These are phyloP conservation scores for Collybia nuda DNA, from an alignment of 768 basidiomycete species.

Conservation along the genomic window DNA sequence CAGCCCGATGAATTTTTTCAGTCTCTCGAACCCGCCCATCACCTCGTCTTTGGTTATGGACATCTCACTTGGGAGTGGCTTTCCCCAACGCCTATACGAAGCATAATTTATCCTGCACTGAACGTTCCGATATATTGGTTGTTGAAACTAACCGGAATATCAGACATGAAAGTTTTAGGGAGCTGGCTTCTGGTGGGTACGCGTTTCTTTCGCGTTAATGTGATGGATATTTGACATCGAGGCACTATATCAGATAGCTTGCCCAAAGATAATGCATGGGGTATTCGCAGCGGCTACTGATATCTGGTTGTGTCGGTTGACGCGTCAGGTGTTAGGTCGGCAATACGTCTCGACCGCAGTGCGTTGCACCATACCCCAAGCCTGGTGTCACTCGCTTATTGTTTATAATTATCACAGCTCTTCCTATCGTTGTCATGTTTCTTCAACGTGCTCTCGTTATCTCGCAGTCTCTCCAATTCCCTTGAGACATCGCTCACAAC, in stretches of 20 bases:
- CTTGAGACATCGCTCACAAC: conserved; percentile 86
- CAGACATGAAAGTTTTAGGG: conserved; percentile 34
- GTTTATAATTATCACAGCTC: conserved; percentile 41
- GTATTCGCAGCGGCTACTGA: conserved; percentile 79
- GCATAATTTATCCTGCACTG: conserved; percentile 77
- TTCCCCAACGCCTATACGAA: conserved; percentile 66
- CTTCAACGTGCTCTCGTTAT: conserved; percentile 82
- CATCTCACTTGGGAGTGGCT: conserved; percentile 97
- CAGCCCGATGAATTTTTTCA: conserved; percentile 99
- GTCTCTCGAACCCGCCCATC: conserved; percentile 89
- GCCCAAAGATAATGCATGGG: conserved; percentile 79
- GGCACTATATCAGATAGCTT: conserved; percentile 50
- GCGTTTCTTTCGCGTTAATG: conserved; percentile 2
- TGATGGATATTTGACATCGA: background rate
- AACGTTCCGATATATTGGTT: conserved; percentile 80
- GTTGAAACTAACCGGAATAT: conserved; percentile 55
- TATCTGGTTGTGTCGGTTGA: conserved; percentile 65
- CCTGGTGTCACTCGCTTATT: background rate
- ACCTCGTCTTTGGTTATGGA: conserved; percentile 87
- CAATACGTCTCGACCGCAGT: conserved; percentile 64
- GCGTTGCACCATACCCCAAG: conserved; percentile 26
- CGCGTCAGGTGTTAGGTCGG: conserved; percentile 55
- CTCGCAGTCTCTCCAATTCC: conserved; percentile 90
- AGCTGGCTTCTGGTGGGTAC: conserved; percentile 64
- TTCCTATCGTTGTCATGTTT: conserved; percentile 82